phyloP scores from a whole-genome alignment of 2,329 filamentous ascomycete species.

The Tympanopsis confertula region DNA sequence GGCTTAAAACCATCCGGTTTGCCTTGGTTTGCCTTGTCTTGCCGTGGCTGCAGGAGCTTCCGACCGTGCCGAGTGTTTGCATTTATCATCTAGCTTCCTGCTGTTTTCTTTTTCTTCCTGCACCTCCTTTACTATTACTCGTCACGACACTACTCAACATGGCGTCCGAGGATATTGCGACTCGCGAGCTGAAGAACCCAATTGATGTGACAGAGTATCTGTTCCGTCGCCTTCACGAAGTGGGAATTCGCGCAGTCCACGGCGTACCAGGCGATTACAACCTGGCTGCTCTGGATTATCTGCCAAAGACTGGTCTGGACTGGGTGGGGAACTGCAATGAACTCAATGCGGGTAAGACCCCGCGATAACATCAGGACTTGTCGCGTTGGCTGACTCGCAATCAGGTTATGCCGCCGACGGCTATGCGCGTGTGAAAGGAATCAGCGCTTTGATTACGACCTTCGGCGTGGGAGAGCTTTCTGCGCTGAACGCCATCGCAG shows the following conservation, averaged over 20 bases:
- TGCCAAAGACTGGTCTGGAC: conserved; percentile 42
- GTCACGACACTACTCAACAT: too few species aligned
- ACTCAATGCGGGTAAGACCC: conserved; percentile 53
- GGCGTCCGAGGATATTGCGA: conserved; percentile 27
- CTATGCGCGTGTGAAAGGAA: conserved; percentile 62
- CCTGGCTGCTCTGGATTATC: conserved; percentile 55
- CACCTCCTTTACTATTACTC: too few species aligned
- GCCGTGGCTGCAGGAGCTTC: too few species aligned
- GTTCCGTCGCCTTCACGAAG: conserved; percentile 48
- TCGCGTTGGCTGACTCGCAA: conserved; percentile 5
- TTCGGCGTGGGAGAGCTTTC: conserved; percentile 69
- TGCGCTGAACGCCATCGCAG: conserved; percentile 62
- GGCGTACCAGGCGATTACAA: conserved; percentile 68
- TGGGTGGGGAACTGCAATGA: conserved; percentile 65
- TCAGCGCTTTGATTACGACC: conserved; percentile 61
- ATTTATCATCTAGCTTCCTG: too few species aligned
- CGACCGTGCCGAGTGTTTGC: too few species aligned
- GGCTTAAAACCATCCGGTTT: too few species aligned
- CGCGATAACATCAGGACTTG: conserved; percentile 6
- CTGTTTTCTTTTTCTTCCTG: too few species aligned
- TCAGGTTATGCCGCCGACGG: conserved; percentile 69
- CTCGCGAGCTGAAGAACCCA: conserved; percentile 25
- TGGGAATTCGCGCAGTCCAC: conserved; percentile 35
- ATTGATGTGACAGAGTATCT: conserved; percentile 56
- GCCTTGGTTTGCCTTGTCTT: too few species aligned